These are phyloP conservation scores for Teratosphaeria viscida DNA, from an alignment of 2,329 filamentous ascomycete species.

Conservation along the genomic window DNA sequence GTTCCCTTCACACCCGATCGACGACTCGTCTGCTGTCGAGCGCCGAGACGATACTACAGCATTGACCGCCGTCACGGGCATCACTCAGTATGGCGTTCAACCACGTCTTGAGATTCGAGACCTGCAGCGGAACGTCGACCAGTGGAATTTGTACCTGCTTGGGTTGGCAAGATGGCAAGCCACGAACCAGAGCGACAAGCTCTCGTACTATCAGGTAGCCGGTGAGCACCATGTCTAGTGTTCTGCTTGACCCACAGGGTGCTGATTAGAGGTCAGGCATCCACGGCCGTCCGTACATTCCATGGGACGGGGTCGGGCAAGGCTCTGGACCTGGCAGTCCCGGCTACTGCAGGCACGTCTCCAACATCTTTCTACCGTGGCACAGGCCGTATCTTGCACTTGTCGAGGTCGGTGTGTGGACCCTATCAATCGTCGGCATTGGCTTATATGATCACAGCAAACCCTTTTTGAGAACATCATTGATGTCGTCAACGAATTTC, in stretches of 20 bases:
- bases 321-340: constrained; percentile 42
- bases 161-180: constrained; percentile 63
- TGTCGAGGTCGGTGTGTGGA: constrained; percentile 38
- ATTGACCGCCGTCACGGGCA: constrained; percentile 20
- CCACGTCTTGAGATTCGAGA: constrained; percentile 57
- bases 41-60: constrained; percentile 9
- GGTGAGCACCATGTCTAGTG: constrained; percentile 37
- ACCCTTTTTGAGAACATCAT: constrained; percentile 30
- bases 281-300: constrained; percentile 60
- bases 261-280: constrained; percentile 46
- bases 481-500: constrained; percentile 33
- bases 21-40: neutral
- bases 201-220: constrained; percentile 70
- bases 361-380: constrained; percentile 69
- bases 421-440: neutral
- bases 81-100: constrained; percentile 21
- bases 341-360: constrained; percentile 70
- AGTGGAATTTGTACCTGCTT: constrained; percentile 68
- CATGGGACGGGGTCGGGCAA: constrained; percentile 46
- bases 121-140: constrained; percentile 51
- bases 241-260: neutral
- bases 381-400: constrained; percentile 68
- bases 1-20: neutral
- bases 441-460: constrained; percentile 25
- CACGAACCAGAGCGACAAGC: constrained; percentile 50